These are phyloP conservation scores for Pelargonium fulgidum DNA, from an alignment of 441 rosid genomes.

Conservation along the genomic window DNA sequence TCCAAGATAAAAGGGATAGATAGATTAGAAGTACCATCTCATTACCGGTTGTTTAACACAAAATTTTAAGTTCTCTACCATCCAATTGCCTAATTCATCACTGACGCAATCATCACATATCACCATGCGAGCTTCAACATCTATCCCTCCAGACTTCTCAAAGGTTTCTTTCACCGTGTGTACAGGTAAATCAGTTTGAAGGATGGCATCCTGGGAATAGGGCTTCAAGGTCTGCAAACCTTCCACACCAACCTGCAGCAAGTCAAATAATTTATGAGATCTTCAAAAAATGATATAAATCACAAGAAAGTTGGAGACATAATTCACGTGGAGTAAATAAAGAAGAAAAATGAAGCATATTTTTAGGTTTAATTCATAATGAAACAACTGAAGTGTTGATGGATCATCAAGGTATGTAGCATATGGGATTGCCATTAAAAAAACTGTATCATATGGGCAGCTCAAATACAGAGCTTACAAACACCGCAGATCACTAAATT, in stretches of 20 bases:
- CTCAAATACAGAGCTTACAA: not conserved
- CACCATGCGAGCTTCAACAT: conserved; percentile 67
- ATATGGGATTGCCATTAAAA: not conserved
- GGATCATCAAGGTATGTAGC: conserved; percentile 1
- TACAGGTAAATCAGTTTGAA: conserved; percentile 25
- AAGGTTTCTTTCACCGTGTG: conserved; percentile 52
- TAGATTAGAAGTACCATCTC: conserved; percentile 17
- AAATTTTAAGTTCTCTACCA: conserved; percentile 69
- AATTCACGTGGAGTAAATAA: conserved; percentile 1
- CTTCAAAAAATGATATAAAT: not conserved
- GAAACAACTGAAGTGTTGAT: conserved; percentile 8
- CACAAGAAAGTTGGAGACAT: not conserved
- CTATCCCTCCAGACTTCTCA: conserved; percentile 52
- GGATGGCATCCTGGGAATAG: conserved; percentile 32
- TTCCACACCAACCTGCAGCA: conserved; percentile 66
- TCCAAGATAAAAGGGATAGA: conserved; percentile 1
- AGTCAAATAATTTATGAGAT: not conserved
- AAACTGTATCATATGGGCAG: not conserved
- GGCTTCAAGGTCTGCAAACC: conserved; percentile 84
- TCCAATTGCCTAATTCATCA: conserved; percentile 56
- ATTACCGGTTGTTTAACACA: conserved; percentile 84
- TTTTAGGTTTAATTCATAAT: conserved; percentile 4
- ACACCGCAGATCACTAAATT: not conserved
- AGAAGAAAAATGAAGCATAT: not conserved
- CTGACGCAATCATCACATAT: conserved; percentile 41